Conservation (phyloP, 177 flowering plant genomes). For the Vitis hybrid region DNA sequence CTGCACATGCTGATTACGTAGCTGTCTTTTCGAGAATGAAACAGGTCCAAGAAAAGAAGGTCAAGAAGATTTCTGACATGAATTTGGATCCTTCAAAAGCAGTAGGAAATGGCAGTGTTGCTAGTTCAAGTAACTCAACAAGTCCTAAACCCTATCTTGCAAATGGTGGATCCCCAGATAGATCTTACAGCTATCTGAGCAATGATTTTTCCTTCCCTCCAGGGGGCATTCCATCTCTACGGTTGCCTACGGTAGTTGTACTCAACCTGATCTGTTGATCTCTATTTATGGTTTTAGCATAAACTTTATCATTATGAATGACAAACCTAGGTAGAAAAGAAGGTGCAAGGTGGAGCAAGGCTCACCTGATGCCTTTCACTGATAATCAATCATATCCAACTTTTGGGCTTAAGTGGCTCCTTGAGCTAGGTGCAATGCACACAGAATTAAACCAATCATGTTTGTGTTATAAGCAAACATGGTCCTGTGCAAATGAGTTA, state of each 20-base stretch:
- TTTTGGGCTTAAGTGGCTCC: neutral
- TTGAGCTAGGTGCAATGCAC: neutral
- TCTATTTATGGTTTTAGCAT: neutral
- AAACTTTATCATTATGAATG: neutral
- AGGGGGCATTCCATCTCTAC: constrained; percentile 81
- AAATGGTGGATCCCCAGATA: constrained; percentile 72
- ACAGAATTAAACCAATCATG: neutral
- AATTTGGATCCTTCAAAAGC: constrained; percentile 71
- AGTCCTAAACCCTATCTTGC: constrained; percentile 47
- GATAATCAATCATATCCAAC: neutral
- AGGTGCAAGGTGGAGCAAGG: neutral
- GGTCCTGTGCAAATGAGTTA: neutral
- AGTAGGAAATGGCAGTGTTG: constrained; percentile 61
- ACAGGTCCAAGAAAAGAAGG: constrained; percentile 98
- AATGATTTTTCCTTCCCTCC: constrained; percentile 71
- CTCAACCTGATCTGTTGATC: constrained; percentile 19
- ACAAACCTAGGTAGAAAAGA: neutral
- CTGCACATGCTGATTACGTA: neutral
- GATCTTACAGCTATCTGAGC: constrained; percentile 41
- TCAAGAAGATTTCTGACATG: constrained; percentile 83
- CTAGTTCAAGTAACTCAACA: constrained; percentile 55
- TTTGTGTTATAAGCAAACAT: neutral
- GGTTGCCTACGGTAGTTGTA: constrained; percentile 89
- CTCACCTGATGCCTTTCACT: neutral
- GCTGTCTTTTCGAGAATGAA: constrained; percentile 16